Evolutionary conservation across 2,329 filamentous ascomycete species (phyloP).

Genomic region (Xylariales sp.): DNA sequence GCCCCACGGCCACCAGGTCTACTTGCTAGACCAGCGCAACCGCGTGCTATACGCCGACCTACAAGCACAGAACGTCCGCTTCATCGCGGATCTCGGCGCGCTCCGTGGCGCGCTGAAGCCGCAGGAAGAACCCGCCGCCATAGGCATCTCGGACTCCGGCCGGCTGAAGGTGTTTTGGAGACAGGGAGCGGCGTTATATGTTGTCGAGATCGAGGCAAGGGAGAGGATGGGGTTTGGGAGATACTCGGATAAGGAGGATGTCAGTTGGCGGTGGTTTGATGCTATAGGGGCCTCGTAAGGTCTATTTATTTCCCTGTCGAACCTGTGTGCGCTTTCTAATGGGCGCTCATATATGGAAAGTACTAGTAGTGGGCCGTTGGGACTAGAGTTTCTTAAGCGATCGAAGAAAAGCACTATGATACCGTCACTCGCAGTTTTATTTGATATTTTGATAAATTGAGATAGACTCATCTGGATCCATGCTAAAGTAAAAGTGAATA

Average conservation of each 20-base stretch:
- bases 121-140: slow-evolving; percentile 12
- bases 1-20: slow-evolving; percentile 11
- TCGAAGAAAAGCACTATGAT: background rate
- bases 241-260: slow-evolving; percentile 7
- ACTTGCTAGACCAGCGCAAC: slow-evolving; percentile 21
- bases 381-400: background rate
- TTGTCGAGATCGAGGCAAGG: slow-evolving; percentile 9
- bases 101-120: slow-evolving; percentile 22
- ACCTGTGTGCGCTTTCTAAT: background rate
- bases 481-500: background rate
- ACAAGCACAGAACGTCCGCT: slow-evolving; percentile 12
- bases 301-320: background rate
- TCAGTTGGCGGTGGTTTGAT: slow-evolving; percentile 13
- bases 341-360: no score
- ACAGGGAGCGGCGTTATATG: slow-evolving; percentile 10
- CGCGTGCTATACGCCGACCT: slow-evolving; percentile 16
- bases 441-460: background rate
- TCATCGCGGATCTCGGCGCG: slow-evolving; percentile 25
- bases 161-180: slow-evolving; percentile 18
- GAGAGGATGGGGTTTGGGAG: slow-evolving; percentile 1
- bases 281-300: slow-evolving; percentile 9
- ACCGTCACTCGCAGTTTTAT: background rate
- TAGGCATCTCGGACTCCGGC: background rate
- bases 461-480: background rate
- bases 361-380: no score